Percentiles rank a stretch among this genome's conserved stretches.
Evolutionary conservation across 1,284 basidiomycete species (phyloP).

Genomic region (Malassezia obtusa): DNA sequence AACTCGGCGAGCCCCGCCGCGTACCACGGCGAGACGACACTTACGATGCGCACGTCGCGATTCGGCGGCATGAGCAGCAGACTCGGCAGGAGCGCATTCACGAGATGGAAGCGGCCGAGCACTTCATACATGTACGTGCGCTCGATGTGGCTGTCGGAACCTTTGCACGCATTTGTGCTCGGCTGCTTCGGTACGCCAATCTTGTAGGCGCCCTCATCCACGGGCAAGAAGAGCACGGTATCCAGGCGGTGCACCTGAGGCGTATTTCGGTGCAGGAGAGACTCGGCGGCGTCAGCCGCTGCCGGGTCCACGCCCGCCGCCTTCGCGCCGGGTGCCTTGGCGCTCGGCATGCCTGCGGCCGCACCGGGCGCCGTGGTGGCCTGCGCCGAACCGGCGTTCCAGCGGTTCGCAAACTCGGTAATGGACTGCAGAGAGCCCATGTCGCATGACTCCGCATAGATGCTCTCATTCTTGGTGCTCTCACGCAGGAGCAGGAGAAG

Average conservation of each 20-base stretch:
- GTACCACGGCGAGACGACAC: constrained; percentile 34
- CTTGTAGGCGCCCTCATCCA: constrained; percentile 2
- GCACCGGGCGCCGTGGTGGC: neutral
- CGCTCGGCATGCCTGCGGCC: neutral
- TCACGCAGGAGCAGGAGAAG: constrained; percentile 32
- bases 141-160: neutral
- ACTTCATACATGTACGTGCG: constrained; percentile 23
- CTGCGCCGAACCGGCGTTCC: constrained; percentile 22
- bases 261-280: neutral
- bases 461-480: constrained; percentile 29
- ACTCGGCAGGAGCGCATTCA: constrained; percentile 33
- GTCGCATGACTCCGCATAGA: constrained; percentile 42
- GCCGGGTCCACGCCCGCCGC: neutral
- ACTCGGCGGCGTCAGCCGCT: neutral
- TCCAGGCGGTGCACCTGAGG: constrained; percentile 15
- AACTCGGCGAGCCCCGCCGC: constrained; percentile 29
- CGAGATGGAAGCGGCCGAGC: constrained; percentile 29
- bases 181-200: neutral
- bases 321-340: neutral
- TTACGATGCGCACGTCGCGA: constrained; percentile 35
- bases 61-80: constrained; percentile 29
- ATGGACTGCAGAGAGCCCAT: constrained; percentile 22
- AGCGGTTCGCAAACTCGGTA: constrained; percentile 25
- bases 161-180: neutral
- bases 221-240: constrained; percentile 17